A percentile compares a stretch with the other conserved stretches of the same genome.
These are phyloP conservation scores for Rosa multiflora DNA, from an alignment of 306 rosid genomes.

Conservation along the genomic window DNA sequence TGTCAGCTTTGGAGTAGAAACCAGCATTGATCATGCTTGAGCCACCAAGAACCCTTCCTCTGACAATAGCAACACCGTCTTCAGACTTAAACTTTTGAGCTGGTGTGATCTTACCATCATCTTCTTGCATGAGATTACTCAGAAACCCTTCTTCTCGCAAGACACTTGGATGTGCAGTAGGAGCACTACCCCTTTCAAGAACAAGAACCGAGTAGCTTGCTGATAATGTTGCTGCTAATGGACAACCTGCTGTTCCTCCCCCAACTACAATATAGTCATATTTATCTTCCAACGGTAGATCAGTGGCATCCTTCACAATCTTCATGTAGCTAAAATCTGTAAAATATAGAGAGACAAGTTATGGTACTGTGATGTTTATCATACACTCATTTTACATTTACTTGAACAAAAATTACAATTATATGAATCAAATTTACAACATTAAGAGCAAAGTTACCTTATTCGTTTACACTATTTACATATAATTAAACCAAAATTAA, in stretches of 20 bases:
- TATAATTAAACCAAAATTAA: too few relatives aligned
- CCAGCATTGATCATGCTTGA: constrained; percentile 31
- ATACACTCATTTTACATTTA: too few relatives aligned
- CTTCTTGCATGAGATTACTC: not conserved
- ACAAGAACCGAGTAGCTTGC: constrained; percentile 24
- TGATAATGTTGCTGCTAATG: constrained; percentile 36
- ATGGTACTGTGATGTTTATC: too few relatives aligned
- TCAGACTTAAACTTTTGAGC: constrained; percentile 10
- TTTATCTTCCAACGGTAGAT: not conserved
- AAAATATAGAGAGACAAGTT: not conserved
- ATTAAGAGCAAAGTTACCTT: too few relatives aligned
- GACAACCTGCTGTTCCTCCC: constrained; percentile 45
- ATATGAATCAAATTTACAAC: too few relatives aligned
- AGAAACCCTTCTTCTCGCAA: not conserved
- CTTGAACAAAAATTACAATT: too few relatives aligned
- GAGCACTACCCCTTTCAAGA: constrained; percentile 31
- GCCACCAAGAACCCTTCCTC: constrained; percentile 35
- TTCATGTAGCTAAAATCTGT: constrained; percentile 36
- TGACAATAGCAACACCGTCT: constrained; percentile 22
- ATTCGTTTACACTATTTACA: too few relatives aligned
- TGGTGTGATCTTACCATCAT: constrained; percentile 10
- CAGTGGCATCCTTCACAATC: constrained; percentile 16
- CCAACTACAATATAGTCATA: constrained; percentile 43
- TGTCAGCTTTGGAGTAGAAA: constrained; percentile 22
- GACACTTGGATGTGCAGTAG: constrained; percentile 1